These are phyloP conservation scores for Barnettozyma salicaria DNA, from an alignment of 805 yeast genomes.

Conservation along the genomic window DNA sequence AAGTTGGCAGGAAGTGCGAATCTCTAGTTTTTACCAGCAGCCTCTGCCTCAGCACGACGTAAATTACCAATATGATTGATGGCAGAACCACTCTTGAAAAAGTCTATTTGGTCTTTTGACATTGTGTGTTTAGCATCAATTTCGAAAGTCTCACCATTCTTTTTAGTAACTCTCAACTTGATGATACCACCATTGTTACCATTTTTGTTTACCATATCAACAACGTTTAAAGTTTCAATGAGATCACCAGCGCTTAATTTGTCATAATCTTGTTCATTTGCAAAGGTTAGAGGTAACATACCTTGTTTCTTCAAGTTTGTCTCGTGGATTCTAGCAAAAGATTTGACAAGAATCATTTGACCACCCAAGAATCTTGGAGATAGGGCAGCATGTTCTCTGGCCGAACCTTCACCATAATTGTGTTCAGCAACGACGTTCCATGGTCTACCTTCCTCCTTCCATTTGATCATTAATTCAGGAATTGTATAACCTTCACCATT, in stretches of 20 bases:
- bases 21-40: constrained; percentile 1
- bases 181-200: constrained; percentile 87
- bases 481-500: constrained; percentile 74
- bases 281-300: constrained; percentile 90
- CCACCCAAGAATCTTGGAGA: constrained; percentile 96
- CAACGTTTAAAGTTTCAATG: constrained; percentile 65
- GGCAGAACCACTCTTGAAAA: constrained; percentile 97
- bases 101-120: constrained; percentile 93
- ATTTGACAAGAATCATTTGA: constrained; percentile 77
- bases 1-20: too few species aligned
- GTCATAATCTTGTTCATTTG: constrained; percentile 85
- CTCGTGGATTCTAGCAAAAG: constrained; percentile 98
- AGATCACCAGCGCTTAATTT: constrained; percentile 69
- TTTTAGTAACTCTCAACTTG: constrained; percentile 66
- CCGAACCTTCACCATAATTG: constrained; percentile 98
- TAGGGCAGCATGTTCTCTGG: constrained; percentile 97
- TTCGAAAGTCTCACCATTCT: constrained; percentile 60
- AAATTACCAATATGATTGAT: constrained; percentile 80
- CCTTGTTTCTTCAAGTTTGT: constrained; percentile 98
- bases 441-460: constrained; percentile 79
- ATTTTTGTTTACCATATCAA: constrained; percentile 68
- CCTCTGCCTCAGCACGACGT: constrained; percentile 31
- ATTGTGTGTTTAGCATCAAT: constrained; percentile 87
- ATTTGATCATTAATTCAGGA: constrained; percentile 94
- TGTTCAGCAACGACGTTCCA: constrained; percentile 98